Evolutionary conservation across 2,329 filamentous ascomycete species (phyloP).

Genomic region (Talaromyces marneffei): DNA sequence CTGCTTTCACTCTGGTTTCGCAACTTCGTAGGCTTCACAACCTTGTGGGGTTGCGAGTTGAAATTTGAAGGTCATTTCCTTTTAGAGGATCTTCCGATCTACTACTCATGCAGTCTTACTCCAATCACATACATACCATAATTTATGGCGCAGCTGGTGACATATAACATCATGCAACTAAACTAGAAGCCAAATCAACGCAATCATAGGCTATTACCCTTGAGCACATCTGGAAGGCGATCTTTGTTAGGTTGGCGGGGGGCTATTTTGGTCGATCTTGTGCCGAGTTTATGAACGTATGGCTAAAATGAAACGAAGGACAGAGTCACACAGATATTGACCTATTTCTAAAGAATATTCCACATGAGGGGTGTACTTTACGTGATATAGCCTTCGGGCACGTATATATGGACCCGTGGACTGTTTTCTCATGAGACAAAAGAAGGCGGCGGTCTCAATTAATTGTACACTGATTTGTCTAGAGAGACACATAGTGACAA

Average conservation of each 20-base stretch:
- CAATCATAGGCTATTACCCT: no score
- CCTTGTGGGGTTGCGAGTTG: no score
- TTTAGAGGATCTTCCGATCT: background rate
- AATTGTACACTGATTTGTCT: background rate
- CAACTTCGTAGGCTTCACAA: no score
- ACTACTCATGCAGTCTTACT: background rate
- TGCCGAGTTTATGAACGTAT: background rate
- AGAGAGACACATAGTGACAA: background rate
- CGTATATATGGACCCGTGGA: background rate
- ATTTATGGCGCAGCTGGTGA: background rate
- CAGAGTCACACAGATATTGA: background rate
- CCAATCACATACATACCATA: background rate
- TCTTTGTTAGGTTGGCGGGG: background rate
- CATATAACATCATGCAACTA: background rate
- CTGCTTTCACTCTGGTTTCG: background rate
- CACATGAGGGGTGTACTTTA: background rate
- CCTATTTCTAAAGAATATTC: background rate
- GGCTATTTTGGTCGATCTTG: background rate
- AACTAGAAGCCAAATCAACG: no score
- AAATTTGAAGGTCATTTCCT: no score
- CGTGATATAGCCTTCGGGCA: background rate
- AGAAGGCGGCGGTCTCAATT: background rate
- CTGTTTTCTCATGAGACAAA: background rate
- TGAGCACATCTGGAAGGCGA: no score
- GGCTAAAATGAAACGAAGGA: background rate